Evolutionary conservation across 1,284 basidiomycete species (phyloP).

Genomic region (Malassezia brasiliensis): DNA sequence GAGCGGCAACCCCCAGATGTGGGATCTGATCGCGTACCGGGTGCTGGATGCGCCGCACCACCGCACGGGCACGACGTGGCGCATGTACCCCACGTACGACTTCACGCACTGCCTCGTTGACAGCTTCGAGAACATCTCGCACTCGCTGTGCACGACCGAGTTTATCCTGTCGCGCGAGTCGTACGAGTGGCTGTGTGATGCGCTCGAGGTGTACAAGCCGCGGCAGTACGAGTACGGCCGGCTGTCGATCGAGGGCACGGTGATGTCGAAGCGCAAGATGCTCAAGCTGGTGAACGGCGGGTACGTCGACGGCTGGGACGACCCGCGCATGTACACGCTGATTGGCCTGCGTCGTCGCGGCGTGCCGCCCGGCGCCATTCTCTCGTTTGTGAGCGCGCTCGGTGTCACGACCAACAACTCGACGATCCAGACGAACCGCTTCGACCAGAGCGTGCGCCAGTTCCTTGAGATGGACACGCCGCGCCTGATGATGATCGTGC

Average conservation of each 20-base stretch:
- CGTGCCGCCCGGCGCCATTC: constrained; percentile 86
- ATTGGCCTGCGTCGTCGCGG: constrained; percentile 89
- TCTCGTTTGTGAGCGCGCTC: constrained; percentile 80
- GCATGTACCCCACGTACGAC: constrained; percentile 85
- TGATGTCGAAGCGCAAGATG: constrained; percentile 96
- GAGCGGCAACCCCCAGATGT: constrained; percentile 91
- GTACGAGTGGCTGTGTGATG: constrained; percentile 98
- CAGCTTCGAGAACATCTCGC: constrained; percentile 97
- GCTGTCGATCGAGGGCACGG: constrained; percentile 82
- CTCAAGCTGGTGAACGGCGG: constrained; percentile 73
- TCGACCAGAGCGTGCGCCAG: constrained; percentile 78
- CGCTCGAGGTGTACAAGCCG: constrained; percentile 92
- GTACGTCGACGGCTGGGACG: constrained; percentile 88
- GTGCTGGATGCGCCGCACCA: constrained; percentile 85
- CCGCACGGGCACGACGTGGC: constrained; percentile 82
- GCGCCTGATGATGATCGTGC: constrained; percentile 82
- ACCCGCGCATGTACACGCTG: constrained; percentile 94
- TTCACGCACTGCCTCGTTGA: constrained; percentile 98
- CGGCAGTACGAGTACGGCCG: constrained; percentile 95
- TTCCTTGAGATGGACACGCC: constrained; percentile 83
- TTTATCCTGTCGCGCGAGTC: constrained; percentile 94
- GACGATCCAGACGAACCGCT: constrained; percentile 76
- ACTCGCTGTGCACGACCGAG: constrained; percentile 93
- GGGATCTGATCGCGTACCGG: constrained; percentile 95
- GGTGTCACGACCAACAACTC: constrained; percentile 76